These are phyloP conservation scores for Phaeotremella skinneri DNA, from an alignment of 768 basidiomycete genomes.

Conservation along the genomic window DNA sequence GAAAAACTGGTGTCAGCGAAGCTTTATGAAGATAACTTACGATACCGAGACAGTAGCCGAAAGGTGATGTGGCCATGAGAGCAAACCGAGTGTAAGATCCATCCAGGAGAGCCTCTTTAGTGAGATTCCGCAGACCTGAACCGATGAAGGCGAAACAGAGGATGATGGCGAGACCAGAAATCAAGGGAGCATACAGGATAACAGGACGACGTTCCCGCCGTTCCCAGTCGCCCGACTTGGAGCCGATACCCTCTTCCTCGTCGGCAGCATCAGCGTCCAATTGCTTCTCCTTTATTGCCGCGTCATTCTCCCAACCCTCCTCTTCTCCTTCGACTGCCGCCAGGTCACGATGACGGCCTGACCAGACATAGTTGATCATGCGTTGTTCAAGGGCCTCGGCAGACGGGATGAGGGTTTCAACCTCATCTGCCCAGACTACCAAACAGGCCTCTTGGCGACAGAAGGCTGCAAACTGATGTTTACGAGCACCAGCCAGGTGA, in stretches of 20 bases:
- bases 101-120: constrained; percentile 71
- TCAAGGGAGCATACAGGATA: constrained; percentile 48
- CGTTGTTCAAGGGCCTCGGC: constrained; percentile 61
- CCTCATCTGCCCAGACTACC: constrained; percentile 77
- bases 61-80: constrained; percentile 66
- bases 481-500: constrained; percentile 72
- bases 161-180: constrained; percentile 47
- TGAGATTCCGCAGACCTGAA: constrained; percentile 54
- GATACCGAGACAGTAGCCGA: constrained; percentile 55
- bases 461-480: constrained; percentile 87
- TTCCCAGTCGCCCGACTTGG: constrained; percentile 38
- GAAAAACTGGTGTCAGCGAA: constrained; percentile 37
- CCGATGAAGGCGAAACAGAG: constrained; percentile 44
- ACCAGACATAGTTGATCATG: constrained; percentile 79
- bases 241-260: constrained; percentile 21
- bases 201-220: constrained; percentile 41
- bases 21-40: constrained; percentile 25
- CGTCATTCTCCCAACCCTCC: constrained; percentile 34
- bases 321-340: constrained; percentile 46
- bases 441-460: constrained; percentile 80
- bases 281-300: constrained; percentile 22
- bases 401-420: constrained; percentile 68
- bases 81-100: constrained; percentile 63
- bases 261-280: constrained; percentile 7
- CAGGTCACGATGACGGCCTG: constrained; percentile 39